Base-by-base conservation (phyloP, 1,284 basidiomycete species). In the Leccinum angustisporum region DNA sequence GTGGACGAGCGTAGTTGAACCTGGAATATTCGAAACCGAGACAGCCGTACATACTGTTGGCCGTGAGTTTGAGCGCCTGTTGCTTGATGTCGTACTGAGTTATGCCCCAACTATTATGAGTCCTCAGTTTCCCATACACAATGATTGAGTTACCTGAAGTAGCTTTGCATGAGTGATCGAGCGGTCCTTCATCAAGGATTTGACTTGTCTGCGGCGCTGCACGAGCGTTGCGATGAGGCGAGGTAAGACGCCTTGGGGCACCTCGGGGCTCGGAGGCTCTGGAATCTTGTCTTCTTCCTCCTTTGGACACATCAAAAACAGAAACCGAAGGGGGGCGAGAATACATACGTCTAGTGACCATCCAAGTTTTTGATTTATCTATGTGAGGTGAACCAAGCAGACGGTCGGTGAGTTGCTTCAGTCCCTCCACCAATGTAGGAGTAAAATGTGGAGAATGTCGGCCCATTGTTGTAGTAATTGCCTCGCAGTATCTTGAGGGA, bases 31-130 rank as follows among this genome's bases (percentile, higher is more conserved):
- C 94, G 75, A 98, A 99, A 59, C 97, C 97, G 33, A 99, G 88
- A 83, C 97, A 99, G 25, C 97, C 97, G 76, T 99, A 99, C 97
- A 99, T 99, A 81, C 94, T 97, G 81, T 99, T 99, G 63, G 97
- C 97, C 1, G 97, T 99, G 57, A 99, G 88, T 80, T 99, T 99
- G 62, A 99, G 82, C 5, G 97, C 97, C 74, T 94, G 89, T 73
- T 99, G 97, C 75, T 96, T 97, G 80, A 99, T 98, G 72, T 99
- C 94, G 73, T 90, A 96, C 90, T 95, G 69, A 16, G 46, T 57
- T n/a, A 21, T 18, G 36, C 16, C 34, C 58, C 14, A 55, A 56
- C 53, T 14, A 25, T 36, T 10, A 46, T 75, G 6, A 68, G 61
- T 38, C 53, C 10, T 14, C 10, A 5, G 13, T 1, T 25, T 53